Evolutionary conservation across 768 basidiomycete species (phyloP), one percentile per base, ranked within the genome.

Genomic region (Leccinum imitatum): DNA sequence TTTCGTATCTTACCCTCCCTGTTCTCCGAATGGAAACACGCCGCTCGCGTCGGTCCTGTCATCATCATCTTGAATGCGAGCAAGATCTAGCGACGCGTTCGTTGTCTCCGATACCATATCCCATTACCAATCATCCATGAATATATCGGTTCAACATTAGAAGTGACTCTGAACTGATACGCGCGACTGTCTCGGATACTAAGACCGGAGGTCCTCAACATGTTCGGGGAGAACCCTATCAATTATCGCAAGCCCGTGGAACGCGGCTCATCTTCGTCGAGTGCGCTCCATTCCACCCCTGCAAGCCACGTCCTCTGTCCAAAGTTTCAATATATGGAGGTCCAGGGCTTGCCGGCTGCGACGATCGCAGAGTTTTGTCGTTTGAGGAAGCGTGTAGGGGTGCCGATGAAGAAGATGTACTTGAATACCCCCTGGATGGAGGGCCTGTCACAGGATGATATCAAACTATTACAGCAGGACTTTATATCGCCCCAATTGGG

Each of bases 361-460:
- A 50, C 69, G 7, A 70, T 85, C 31, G 67, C 70, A 37, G 57
- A 63, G 25, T 81, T 82, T 68, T 75, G 73, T 17, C 55, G 59
- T 3, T 64, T 67, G 54, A 77, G 85, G 61, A 70, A 65, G 48
- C 55, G 53, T 3, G 62, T 81, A 31, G 80, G 78, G 8, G 67
- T 69, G n/a, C 83, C 85, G 21, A 63, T 87, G 56, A 69, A 69
- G 61, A 83, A 78, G 64, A 67, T 84, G n/a, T 87, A 84, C 67
- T 63, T 84, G 44, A 76, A 71, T 54, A 58, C 63, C 4, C 69
- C 74, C 3, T 77, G 76, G 69, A 60, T 60, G 47, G 27, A 57
- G 2, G 59, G 68, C 13, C 21, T 74, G 13, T 54, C 54, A 5
- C 46, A 5, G 3, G 71, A 71, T 6, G 60, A 72, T 21, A 46